Evolutionary conservation across 805 yeast species (phyloP).

Genomic region (Candida arabinofermentans): DNA sequence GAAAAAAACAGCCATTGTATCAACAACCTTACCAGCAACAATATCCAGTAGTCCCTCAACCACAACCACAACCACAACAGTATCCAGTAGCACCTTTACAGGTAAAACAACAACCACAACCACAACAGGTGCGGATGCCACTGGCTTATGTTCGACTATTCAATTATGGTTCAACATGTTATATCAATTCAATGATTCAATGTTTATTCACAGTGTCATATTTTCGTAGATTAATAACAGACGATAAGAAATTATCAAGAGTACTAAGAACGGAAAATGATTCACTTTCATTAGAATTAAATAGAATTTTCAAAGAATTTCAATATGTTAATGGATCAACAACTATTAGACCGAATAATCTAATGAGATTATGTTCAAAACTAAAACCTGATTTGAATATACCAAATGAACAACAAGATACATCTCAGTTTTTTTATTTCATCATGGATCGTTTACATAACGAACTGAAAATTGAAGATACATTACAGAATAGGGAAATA

Average conservation of each 20-base stretch:
- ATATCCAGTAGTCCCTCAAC: neutral
- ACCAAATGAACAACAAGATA: constrained; percentile 77
- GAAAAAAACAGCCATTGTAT: neutral
- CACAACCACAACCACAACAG: neutral
- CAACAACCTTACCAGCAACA: neutral
- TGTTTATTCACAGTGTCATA: constrained; percentile 52
- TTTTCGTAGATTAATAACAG: constrained; percentile 47
- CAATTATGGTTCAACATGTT: constrained; percentile 72
- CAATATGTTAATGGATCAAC: constrained; percentile 49
- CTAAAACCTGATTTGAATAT: constrained; percentile 65
- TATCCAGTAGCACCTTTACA: neutral
- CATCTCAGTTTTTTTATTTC: constrained; percentile 70
- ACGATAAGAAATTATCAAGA: constrained; percentile 27
- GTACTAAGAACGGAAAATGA: constrained; percentile 11
- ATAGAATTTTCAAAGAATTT: constrained; percentile 55
- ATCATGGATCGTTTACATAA: constrained; percentile 65
- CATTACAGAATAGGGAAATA: constrained; percentile 15
- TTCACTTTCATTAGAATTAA: constrained; percentile 44
- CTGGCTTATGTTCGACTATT: constrained; percentile 36
- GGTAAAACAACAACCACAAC: constrained; percentile 30
- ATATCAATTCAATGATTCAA: constrained; percentile 71
- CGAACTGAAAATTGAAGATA: constrained; percentile 40
- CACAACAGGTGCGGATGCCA: neutral
- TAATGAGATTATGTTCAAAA: constrained; percentile 40
- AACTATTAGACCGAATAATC: constrained; percentile 61